Percentiles rank a stretch among this genome's conserved stretches.
These are phyloP conservation scores for Cryphonectria nitschkei DNA, from an alignment of 2,329 filamentous ascomycete species.

Conservation along the genomic window DNA sequence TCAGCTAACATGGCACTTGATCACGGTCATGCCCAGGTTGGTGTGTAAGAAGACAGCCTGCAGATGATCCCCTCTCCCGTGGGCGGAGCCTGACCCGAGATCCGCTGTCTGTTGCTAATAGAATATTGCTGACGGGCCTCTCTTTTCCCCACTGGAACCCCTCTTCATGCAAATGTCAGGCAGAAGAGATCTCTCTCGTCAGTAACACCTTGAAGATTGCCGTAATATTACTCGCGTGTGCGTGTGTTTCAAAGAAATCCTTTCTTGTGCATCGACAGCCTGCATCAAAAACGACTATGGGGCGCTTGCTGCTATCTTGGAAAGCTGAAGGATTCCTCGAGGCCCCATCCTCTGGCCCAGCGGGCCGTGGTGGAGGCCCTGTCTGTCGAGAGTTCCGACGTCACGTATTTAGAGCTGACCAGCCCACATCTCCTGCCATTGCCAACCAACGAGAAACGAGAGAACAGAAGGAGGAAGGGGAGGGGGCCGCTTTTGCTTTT, in stretches of 20 bases:
- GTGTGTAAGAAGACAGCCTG: slow-evolving; percentile 3
- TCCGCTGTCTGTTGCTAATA: neutral
- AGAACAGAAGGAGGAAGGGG: neutral
- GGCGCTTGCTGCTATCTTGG: slow-evolving; percentile 11
- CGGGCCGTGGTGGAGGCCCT: slow-evolving; percentile 7
- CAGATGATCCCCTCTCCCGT: neutral
- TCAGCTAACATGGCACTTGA: slow-evolving; percentile 1
- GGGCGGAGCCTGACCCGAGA: slow-evolving; percentile 6
- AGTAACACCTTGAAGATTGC: neutral
- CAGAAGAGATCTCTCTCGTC: neutral
- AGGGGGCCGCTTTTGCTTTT: neutral
- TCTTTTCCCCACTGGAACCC: neutral
- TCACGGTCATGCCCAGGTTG: neutral
- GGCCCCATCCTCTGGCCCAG: slow-evolving; percentile 5
- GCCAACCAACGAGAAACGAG: neutral
- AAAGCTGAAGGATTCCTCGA: neutral
- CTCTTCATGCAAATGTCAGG: neutral
- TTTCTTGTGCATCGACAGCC: neutral
- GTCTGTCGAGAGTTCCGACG: slow-evolving; percentile 4
- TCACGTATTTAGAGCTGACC: slow-evolving; percentile 26
- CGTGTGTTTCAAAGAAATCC: neutral
- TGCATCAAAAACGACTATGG: neutral
- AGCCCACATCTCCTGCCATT: slow-evolving; percentile 13
- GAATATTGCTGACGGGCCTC: neutral
- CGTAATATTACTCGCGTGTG: neutral